Base-by-base conservation (phyloP, 1,284 basidiomycete genomes). In the Irpex sp. region DNA sequence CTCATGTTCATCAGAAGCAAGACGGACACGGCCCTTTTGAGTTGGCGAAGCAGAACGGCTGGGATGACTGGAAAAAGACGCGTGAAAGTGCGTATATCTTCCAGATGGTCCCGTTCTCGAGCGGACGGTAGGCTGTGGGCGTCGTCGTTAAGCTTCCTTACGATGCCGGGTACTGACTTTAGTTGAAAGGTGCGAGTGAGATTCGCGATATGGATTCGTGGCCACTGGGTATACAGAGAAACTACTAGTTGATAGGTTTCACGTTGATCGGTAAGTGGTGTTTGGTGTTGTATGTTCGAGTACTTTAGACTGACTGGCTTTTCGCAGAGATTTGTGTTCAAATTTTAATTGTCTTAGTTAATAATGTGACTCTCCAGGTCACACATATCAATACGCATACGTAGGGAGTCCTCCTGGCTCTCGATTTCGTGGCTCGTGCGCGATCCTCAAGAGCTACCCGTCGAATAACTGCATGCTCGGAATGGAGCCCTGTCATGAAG, bases 71-170 rank as follows among this genome's bases (percentile, higher is more conserved):
- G 80, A 85, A 82, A 71, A 72, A 81, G 59, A 85, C 85, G 8
- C 84, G 96, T 51, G 88, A 92, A 9, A 69, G 72, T 3, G 90
- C 91, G 34, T 75, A 86, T 19, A 76, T 96, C 54, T 80, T 95
- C 4, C 94, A 97, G 78, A 90, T 97, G 89, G 87, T 97, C 59
- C 97, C 97, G 1, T 98, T 99, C 81, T 94, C 92, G 34, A 96
- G 93, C 69, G 91, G 96, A 69, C 88, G 95, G 69, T 99, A 99
- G 81, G 89, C 94, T 6, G 98, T 98, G 96, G 97, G 92, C 66
- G 92, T 95, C 62, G 94, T 98, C 21, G 83, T 98, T 66, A 82
- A 82, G 72, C 74, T 85, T 8, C 63, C 64, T 9, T 66, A 68
- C 26, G 75, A 79, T 40, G 76, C 84, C 60, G 86, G 86, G 15